These are phyloP conservation scores for Linum usitatissimum DNA, from an alignment of 345 rosid genomes.

Conservation along the genomic window DNA sequence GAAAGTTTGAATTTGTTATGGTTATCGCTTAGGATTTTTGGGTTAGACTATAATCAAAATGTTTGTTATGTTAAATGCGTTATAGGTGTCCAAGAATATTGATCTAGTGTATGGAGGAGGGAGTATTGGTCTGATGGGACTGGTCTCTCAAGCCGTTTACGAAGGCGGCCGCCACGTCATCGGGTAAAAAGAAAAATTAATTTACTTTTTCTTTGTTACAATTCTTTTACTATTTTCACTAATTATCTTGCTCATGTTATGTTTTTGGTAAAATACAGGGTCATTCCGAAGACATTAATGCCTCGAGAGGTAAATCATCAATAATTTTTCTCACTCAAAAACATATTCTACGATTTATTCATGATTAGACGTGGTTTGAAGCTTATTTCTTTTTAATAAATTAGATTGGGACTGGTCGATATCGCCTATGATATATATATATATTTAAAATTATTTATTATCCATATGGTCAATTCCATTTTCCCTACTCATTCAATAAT, in stretches of 20 bases:
- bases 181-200: conserved; percentile 46
- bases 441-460: too few species aligned
- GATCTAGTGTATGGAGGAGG: conserved; percentile 99
- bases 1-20: too few species aligned
- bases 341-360: too few species aligned
- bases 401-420: too few species aligned
- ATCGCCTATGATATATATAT: too few species aligned
- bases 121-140: conserved; percentile 98
- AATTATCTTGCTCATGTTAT: conserved; percentile 54
- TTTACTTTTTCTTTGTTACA: conserved; percentile 6
- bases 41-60: too few species aligned
- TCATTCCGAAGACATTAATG: conserved; percentile 99
- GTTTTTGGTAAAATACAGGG: conserved; percentile 36
- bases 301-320: conserved; percentile 80
- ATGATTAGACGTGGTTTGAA: too few species aligned
- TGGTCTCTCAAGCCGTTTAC: conserved; percentile 98
- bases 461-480: not conserved
- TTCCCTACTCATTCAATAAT: not conserved
- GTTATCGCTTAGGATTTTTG: too few species aligned
- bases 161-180: conserved; percentile 99
- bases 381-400: too few species aligned
- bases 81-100: conserved; percentile 90
- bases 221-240: conserved; percentile 19
- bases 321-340: too few species aligned
- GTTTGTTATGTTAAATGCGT: too few species aligned